Evolutionary conservation across 1,284 basidiomycete genomes (phyloP).

Genomic region (Naganishia sp.): DNA sequence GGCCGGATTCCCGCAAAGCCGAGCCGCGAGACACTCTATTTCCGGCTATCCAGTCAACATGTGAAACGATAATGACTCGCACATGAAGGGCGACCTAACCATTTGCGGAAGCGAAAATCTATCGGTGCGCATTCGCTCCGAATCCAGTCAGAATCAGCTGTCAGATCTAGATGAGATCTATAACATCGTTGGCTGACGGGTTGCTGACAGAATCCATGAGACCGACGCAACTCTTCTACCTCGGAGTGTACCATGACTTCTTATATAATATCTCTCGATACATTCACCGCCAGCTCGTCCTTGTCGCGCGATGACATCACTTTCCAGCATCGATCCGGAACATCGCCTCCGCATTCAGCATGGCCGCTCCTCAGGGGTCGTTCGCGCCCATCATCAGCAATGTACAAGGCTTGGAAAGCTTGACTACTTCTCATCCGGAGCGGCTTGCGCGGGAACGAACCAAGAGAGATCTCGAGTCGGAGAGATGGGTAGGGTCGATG

Average conservation of each 20-base stretch:
- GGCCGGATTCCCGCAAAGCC: background rate
- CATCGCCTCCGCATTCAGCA: background rate
- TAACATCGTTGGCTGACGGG: background rate
- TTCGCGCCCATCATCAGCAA: conserved; percentile 3
- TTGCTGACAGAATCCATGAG: background rate
- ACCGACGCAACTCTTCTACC: background rate
- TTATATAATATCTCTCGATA: background rate
- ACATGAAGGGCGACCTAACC: background rate
- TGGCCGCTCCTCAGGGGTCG: conserved; percentile 5
- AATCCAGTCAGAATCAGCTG: background rate
- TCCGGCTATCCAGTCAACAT: too few species aligned
- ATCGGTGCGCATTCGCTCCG: background rate
- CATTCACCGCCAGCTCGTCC: background rate
- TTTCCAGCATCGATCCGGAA: background rate
- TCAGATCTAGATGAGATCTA: background rate
- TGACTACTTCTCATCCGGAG: background rate
- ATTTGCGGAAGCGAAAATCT: background rate
- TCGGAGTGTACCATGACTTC: background rate
- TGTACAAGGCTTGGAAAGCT: conserved; percentile 1
- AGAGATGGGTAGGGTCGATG: conserved; percentile 12
- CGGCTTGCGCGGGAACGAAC: background rate
- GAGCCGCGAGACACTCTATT: background rate
- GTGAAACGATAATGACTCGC: too few species aligned
- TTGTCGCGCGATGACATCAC: background rate
- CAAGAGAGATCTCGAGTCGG: background rate